A percentile compares a stretch with the other conserved stretches of the same genome.
Conservation (phyloP, 208 protist species). For the Phytomonas serpens region DNA sequence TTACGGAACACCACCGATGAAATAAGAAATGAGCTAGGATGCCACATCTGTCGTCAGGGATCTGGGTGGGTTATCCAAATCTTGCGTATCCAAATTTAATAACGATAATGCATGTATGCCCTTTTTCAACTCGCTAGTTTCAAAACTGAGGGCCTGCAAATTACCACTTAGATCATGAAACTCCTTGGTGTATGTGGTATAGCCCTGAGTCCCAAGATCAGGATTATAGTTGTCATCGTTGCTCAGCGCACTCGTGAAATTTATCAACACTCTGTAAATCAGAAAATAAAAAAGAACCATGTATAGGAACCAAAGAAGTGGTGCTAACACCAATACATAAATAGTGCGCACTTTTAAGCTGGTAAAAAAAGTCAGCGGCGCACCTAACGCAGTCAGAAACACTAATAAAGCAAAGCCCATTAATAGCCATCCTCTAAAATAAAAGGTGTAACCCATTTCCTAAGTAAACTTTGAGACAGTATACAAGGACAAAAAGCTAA, state of each 20-base stretch:
- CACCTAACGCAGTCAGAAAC: slow-evolving; percentile 40
- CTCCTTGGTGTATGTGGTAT: slow-evolving; percentile 36
- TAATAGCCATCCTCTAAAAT: slow-evolving; percentile 43
- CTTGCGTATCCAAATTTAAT: not conserved
- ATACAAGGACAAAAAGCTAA: slow-evolving; percentile 2
- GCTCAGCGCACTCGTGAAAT: slow-evolving; percentile 24
- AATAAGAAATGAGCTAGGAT: not conserved
- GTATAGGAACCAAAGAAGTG: slow-evolving; percentile 41
- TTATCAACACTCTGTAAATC: slow-evolving; percentile 40
- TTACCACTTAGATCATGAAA: slow-evolving; percentile 40
- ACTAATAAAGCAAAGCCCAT: slow-evolving; percentile 37
- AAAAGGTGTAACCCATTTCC: slow-evolving; percentile 3
- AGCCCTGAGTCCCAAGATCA: slow-evolving; percentile 10
- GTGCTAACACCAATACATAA: slow-evolving; percentile 39
- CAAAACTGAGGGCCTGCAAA: slow-evolving; percentile 23
- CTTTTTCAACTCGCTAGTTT: slow-evolving; percentile 19
- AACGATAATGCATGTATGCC: not conserved
- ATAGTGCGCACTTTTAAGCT: slow-evolving; percentile 24
- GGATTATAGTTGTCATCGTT: slow-evolving; percentile 20
- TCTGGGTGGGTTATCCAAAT: not conserved
- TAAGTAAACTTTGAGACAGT: slow-evolving; percentile 1
- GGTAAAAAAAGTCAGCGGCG: slow-evolving; percentile 43
- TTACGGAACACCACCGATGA: not conserved
- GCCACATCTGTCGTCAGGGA: not conserved
- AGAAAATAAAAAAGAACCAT: slow-evolving; percentile 39